Base-by-base conservation (phyloP, 176 grass and related monocot species). In the Rhipidocladum racemiflorum region DNA sequence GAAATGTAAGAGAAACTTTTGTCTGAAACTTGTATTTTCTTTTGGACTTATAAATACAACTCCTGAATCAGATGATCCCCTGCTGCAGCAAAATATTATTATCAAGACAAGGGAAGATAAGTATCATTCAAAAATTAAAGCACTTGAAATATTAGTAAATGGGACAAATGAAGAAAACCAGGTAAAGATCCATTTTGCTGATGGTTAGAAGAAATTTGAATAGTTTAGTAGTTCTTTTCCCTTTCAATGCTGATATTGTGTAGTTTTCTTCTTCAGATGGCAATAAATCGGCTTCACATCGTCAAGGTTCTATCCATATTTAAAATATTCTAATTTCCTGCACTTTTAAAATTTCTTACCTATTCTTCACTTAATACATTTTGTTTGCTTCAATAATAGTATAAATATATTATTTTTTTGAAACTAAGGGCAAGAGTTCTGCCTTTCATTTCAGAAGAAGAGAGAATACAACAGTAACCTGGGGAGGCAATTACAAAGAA, bases 151-250 rank as follows among this genome's bases (percentile, higher is more conserved):
- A 53, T 85, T 97, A 88, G 92, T 92, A 57, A 92, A 89, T 32
- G 95, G 95, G 13, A 92, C 92, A 82, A 90, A 97, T 85, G 95
- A 94, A 92, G 92, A 97, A 89, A 94, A 91, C 75, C 84, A 92
- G 95, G 95, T 97, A 88, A 68, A 17, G 0, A 13, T 16, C 38
- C 61, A 74, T 79, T 77, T 62, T 24, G 5, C 24, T 70, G 39
- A 40, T 77, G 43, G 28, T 75, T 74, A 29, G 43, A 27, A 44
- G 3, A 76, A 48, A 34, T 49, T 32, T 46, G 68, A 72, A 42
- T 15, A 65, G 28, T 81, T 59, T 12, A 60, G 10, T 65, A 29
- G 17, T 29, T 32, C n/a, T n/a, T 67, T 49, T 48, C 9, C 23
- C n/a, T 21, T 65, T 20, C 32, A 63, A 88, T 76, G 76, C 67